Evolutionary conservation across 306 rosid species (phyloP).

Genomic region (Benincasa hispida): DNA sequence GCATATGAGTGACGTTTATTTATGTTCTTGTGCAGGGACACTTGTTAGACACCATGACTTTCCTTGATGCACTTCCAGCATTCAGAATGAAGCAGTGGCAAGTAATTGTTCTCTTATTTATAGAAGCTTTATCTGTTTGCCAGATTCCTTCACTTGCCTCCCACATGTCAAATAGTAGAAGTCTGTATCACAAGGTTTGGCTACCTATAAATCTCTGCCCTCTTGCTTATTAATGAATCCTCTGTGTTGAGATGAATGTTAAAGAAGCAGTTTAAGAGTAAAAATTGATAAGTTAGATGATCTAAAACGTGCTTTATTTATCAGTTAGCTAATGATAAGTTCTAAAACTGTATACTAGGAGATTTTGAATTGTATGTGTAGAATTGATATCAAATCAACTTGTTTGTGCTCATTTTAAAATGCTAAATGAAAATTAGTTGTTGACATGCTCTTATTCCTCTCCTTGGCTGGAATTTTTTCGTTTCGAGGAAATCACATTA

Average conservation of each 20-base stretch:
- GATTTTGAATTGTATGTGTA: not conserved
- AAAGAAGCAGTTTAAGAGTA: not conserved
- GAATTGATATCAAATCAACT: not conserved
- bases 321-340: not conserved
- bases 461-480: not conserved
- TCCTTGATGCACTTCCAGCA: conserved; percentile 69
- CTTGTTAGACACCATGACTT: conserved; percentile 83
- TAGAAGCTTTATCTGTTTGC: conserved; percentile 74
- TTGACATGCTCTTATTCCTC: not conserved
- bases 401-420: not conserved
- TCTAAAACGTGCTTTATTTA: not conserved
- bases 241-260: not conserved
- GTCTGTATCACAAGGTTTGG: conserved; percentile 52
- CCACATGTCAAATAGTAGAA: conserved; percentile 50
- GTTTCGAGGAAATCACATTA: not conserved
- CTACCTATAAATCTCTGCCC: not conserved
- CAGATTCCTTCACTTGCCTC: conserved; percentile 59
- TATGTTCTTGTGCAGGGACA: conserved; percentile 30
- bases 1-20: not conserved
- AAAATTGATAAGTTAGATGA: not conserved
- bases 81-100: conserved; percentile 87
- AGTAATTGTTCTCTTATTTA: conserved; percentile 56
- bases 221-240: not conserved
- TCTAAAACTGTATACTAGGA: not conserved
- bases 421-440: not conserved